Evolutionary conservation across 2,329 filamentous ascomycete genomes (phyloP), one percentile per base, ranked within the genome.

Genomic region (Endoconidiophora laricicola): DNA sequence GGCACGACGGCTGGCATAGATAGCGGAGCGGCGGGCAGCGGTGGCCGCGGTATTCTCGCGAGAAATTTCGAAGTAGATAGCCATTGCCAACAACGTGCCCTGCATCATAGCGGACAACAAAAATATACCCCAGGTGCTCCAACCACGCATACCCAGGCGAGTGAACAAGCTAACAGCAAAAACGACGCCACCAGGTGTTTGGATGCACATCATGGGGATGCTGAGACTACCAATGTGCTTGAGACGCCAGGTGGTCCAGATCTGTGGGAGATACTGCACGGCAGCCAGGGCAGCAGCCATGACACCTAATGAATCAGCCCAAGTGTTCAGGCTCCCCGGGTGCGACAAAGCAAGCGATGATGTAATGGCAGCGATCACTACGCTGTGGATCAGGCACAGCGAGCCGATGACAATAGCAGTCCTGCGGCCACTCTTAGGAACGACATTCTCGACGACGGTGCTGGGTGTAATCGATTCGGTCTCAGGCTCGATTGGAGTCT

Each of bases 171-270:
- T 95, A 10, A 74, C 81, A 0, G 90, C 87, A 66, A 94, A 96
- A 5, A 98, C 68, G 57, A 94, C 81, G 53, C 86, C 87, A 0
- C 91, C 91, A 0, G 91, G 91, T 0, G 90, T 95, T 64, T 98
- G 91, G 33, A 98, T 94, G 61, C 84, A 83, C 88, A 98, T 96
- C 83, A 95, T 96, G 3, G 86, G 82, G 51, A 98, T 91, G 60
- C 86, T 94, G 58, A 98, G 68, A 62, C 87, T 94, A 49, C 87
- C 87, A 2, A 94, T 83, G 58, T 88, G 81, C 61, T 90, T 83
- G 52, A 95, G 69, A 48, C 71, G 75, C 66, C 85, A 93, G 0
- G 91, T 98, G 48, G 84, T 95, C 67, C 80, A 87, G 56, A 98
- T 94, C 66, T 98, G 91, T 0, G 91, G 91, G 14, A 98, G 69